Evolutionary conservation across 306 rosid species (phyloP), one percentile per base, ranked within the genome.

Genomic region (Crotalaria pallida): DNA sequence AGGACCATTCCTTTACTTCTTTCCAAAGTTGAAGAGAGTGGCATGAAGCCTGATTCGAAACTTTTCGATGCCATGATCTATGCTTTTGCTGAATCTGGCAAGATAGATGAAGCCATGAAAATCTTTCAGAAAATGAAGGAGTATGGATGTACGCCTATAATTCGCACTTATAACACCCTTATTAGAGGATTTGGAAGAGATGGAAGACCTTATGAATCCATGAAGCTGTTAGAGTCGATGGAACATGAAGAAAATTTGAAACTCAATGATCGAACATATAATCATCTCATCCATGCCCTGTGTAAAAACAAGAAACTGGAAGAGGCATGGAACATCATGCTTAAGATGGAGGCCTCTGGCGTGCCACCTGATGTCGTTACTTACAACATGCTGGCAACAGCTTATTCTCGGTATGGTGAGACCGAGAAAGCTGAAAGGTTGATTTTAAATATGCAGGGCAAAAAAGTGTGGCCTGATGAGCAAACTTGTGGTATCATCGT

Each of bases 61-160:
- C 94, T 94, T 58, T 86, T 85, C 80, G 88, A 94, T 75, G 90
- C 98, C 71, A 84, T 94, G 88, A 94, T 94, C 76, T 90, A 94
- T 72, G 96, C 98, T 2, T 94, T 83, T 64, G 87, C 88, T 17
- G 97, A 94, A 57, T 87, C 95, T 13, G 94, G 96, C 64, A 87
- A 87, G 65, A 69, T 88, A 1, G 77, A 84, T 18, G 83, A 83
- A 75, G 97, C 96, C 74, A 82, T 84, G 96, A 64, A 88, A 76
- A 72, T 81, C 72, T 87, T 88, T 76, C 85, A 43, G 55, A 88
- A 86, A 79, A 90, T 94, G 98, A 84, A 82, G 87, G 86, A 77
- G 78, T 78, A 48, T 48, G 87, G 87, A 72, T 94, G 98, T 69
- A 90, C 84, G 80, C 95, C 98, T 17, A 90, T 94, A 61, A 82